Percentiles rank a stretch among this genome's conserved stretches.
Conservation (phyloP, 2,329 filamentous ascomycete species). For the Amauroascus verrucosus region DNA sequence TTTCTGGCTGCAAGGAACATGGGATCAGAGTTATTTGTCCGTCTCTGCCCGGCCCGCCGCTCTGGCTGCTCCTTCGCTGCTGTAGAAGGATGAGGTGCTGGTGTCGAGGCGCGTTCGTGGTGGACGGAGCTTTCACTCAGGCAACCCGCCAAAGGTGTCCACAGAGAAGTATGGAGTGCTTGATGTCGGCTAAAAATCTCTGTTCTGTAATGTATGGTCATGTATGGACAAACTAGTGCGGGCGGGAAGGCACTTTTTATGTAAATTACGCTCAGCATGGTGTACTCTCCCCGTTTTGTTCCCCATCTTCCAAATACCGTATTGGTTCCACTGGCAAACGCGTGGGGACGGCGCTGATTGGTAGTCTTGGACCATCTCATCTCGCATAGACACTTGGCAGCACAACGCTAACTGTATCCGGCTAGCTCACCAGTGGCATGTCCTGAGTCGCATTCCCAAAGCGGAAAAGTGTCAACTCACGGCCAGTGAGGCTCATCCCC, state of each 20-base stretch:
- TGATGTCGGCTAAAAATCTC: no score
- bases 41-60: neutral
- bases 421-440: neutral
- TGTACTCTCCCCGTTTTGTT: neutral
- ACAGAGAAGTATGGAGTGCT: no score
- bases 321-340: slow-evolving; percentile 5
- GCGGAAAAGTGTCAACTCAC: slow-evolving; percentile 8
- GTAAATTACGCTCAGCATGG: neutral
- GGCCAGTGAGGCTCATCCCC: slow-evolving; percentile 3
- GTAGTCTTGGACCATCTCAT: slow-evolving; percentile 3
- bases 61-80: neutral
- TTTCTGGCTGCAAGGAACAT: neutral
- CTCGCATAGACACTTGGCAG: slow-evolving; percentile 8
- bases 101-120: no score
- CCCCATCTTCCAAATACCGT: neutral
- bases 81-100: neutral
- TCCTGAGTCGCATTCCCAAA: neutral
- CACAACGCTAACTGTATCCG: neutral
- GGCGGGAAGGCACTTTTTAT: no score
- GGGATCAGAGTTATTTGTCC: no score
- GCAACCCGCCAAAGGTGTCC: no score
- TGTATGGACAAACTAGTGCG: no score
- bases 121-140: no score
- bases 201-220: no score
- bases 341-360: slow-evolving; percentile 11